Base-by-base conservation (phyloP, 2,329 filamentous ascomycete species). In the Pseudocercospora macadamiae region DNA sequence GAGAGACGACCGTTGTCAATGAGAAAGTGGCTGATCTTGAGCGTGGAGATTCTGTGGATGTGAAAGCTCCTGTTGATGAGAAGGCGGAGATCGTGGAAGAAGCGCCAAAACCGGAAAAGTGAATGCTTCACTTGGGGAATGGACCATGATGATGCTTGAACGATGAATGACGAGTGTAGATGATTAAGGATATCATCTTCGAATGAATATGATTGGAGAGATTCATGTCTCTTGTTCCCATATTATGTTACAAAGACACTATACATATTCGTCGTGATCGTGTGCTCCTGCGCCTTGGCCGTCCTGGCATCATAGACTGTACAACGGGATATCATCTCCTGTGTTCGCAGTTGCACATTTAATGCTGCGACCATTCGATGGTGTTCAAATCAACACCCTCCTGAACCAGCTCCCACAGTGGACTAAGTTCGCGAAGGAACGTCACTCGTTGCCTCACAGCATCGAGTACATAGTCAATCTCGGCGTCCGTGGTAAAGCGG, bases 321-420 rank as follows among this genome's bases (percentile, higher is more conserved):
- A 53, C 51, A 44, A 42, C 23, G 14, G 51, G 23, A 19, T 42
- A 44, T 53, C 36, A 18, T 32, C n/a, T 53, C 36, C 18, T 51
- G 21, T 42, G 4, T 12, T 10, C 14, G 8, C 14, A 42, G 10
- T 12, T 45, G 4, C 21, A 19, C 10, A 23, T 84, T 21, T 81
- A 97, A 77, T 99, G 95, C 80, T 97, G 93, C 74, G 90, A 96
- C 95, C 95, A 99, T 78, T 99, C 89, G 70, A 99, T 99, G 42
- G 91, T 96, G 77, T 96, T 90, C 67, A 99, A 79, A 73, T 96
- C 95, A 64, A 99, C 86, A 14, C 95, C 95, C 75, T 99, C 95
- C 78, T 99, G 95, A 10, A 99, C 95, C 65, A 99, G 79, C 78
- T 99, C 95, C 95, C 95, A 99, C 57, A 99, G 79, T 36, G 95